Base-by-base conservation (phyloP, 2,329 filamentous ascomycete species). In the Pseudogymnoascus sp. region DNA sequence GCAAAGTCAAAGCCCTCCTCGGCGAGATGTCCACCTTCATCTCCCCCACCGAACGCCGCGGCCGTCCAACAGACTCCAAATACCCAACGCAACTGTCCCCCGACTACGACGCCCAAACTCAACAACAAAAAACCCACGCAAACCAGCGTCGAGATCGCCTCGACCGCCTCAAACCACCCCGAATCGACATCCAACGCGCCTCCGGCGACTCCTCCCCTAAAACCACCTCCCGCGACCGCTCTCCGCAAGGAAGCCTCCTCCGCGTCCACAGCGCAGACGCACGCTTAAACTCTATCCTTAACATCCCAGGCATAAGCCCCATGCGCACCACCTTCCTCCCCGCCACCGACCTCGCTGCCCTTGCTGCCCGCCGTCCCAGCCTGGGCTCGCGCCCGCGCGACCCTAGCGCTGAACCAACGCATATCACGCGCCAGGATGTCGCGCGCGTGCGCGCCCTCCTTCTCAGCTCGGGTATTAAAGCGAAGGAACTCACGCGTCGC, bases 381-480 rank as follows among this genome's bases (percentile, higher is more conserved):
- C 18, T 68, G 0, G 63, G 63, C 18, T 66, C 66, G 25, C 75
- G 77, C 1, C 79, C 80, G 66, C 85, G 82, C 25, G 47, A 56
- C n/a, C 47, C 47, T 2, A 56, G 47, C n/a, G 25, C 47, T 1
- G 47, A 56, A 4, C 47, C 47, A 60, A 25, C 33, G 11, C 59
- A 40, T 63, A 72, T 89, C 31, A 86, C 81, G 8, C 85, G 82
- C 69, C 84, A 84, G n/a, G 93, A 97, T 69, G 82, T 96, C 62
- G 89, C 89, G 14, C 86, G 91, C n/a, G 81, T 92, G 2, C 83
- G 86, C 63, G 84, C 91, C 0, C 79, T 95, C 7, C 83, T 96
- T 42, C 79, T 96, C 21, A 89, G 87, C 66, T 91, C 91, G 0
- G 92, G 92, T n/a, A 87, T 97, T 71, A 96, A 95, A 76, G 92